Base-by-base conservation (phyloP, 176 grass and related monocot species). In the Ampelocalamus luodianensis region DNA sequence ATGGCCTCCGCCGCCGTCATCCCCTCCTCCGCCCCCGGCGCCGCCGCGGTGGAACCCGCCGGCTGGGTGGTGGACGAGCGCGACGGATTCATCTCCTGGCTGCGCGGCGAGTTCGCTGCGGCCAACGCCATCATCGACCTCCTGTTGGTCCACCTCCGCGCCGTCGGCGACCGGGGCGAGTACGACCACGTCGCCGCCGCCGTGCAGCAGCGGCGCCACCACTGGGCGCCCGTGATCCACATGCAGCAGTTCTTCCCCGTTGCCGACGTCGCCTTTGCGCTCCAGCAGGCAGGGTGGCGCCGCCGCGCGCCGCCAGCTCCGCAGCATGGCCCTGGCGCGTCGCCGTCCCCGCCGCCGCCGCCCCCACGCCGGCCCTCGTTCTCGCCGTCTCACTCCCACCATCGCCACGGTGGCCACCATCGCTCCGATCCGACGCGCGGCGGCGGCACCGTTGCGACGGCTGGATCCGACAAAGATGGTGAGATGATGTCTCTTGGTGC, bases 241-340 rank as follows among this genome's bases (percentile, higher is more conserved):
- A 77, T 99, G 86, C 96, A 99, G 83, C 96, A 96, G 86, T 96
- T 92, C 88, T 96, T 92, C 75, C 91, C 96, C 34, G 91, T 99
- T 27, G 34, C 65, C 69, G 91, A 99, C 56, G 73, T 99, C n/a
- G 74, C 78, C 16, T 80, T 79, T 65, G 93, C 96, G 55, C 88
- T 99, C 24, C 96, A 96, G 78, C 96, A 95, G 62, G 69, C 83
- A 3, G 77, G 79, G 0, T 94, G 93, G 96, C 85, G 83, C 37
- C 87, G 92, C 38, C 83, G 85, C 53, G 61, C 64, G n/a, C 36
- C 65, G 36, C 82, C 82, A 22, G 10, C 40, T 0, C 82, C 59
- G 86, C 79, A 77, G 56, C 88, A 87, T 18, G 89, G 82, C 3
- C 53, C 85, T 5, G 82, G 45, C 12, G 82, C 72, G 18, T 32